Evolutionary conservation across 805 yeast species (phyloP).

Genomic region (Sugiyamaella boreocaroliniensis): DNA sequence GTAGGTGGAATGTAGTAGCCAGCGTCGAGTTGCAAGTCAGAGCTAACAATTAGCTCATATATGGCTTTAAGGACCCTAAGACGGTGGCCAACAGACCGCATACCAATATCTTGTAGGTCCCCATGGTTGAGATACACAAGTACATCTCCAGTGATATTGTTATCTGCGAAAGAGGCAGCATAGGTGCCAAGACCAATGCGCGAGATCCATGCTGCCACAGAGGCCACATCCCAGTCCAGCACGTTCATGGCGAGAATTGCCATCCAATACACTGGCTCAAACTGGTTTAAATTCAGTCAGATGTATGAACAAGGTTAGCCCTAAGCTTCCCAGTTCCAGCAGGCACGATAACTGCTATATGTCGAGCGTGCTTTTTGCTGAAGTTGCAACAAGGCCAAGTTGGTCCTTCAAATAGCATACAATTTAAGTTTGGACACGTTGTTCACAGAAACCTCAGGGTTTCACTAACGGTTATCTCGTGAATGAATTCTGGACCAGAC

Average conservation of each 20-base stretch:
- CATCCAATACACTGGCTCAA: no score
- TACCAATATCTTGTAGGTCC: conserved; percentile 70
- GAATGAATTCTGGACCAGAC: no score
- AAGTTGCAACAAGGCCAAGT: not conserved
- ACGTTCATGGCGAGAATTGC: conserved; percentile 3
- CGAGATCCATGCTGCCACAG: conserved; percentile 20
- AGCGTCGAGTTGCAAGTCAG: conserved; percentile 13
- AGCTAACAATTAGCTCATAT: conserved; percentile 40
- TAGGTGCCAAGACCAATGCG: conserved; percentile 21
- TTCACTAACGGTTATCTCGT: no score
- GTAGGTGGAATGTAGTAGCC: conserved; percentile 31
- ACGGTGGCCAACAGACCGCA: conserved; percentile 47
- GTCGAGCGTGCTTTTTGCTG: not conserved
- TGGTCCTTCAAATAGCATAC: not conserved
- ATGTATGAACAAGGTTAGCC: no score
- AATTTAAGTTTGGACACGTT: not conserved
- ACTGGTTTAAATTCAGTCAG: no score
- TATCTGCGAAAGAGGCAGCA: conserved; percentile 26
- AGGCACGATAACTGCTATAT: no score
- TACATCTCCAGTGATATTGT: conserved; percentile 67
- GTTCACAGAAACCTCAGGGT: not conserved
- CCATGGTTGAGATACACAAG: conserved; percentile 61
- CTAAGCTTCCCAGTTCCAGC: no score
- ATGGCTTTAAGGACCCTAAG: conserved; percentile 55
- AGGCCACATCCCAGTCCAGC: conserved; percentile 20